Percentiles rank a stretch among this genome's conserved stretches.
phyloP scores from a whole-genome alignment of 768 basidiomycete species.

The Tricholoma saponaceum region DNA sequence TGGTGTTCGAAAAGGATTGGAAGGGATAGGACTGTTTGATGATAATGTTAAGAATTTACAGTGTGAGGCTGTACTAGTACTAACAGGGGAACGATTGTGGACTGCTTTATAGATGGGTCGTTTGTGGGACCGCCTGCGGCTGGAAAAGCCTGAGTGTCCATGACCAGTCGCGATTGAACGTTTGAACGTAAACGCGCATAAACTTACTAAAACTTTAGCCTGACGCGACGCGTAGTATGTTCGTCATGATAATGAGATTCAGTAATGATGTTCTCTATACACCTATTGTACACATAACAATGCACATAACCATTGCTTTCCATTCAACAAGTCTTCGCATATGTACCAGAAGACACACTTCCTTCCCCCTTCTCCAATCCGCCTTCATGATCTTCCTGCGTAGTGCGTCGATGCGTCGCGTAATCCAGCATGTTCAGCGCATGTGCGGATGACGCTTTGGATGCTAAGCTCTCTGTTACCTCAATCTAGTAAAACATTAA shows the following conservation, averaged over 20 bases:
- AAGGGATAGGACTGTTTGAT: constrained; percentile 18
- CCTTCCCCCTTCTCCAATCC: constrained; percentile 46
- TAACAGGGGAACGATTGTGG: background rate
- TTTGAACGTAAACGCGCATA: background rate
- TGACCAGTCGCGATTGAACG: background rate
- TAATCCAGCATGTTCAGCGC: constrained; percentile 42
- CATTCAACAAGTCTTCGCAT: constrained; percentile 59
- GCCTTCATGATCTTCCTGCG: constrained; percentile 38
- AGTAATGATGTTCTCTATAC: too few relatives aligned
- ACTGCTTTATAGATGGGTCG: background rate
- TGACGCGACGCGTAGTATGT: too few relatives aligned
- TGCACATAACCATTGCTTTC: background rate
- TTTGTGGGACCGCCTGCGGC: background rate
- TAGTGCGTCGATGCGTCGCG: constrained; percentile 19
- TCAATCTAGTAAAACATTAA: constrained; percentile 41
- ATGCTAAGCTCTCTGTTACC: constrained; percentile 54
- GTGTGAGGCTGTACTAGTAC: background rate
- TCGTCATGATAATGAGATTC: too few relatives aligned
- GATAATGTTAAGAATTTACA: background rate
- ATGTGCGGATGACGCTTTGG: constrained; percentile 44
- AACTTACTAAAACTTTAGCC: too few relatives aligned
- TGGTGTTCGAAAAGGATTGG: constrained; percentile 26
- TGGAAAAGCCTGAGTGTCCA: background rate
- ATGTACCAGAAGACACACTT: constrained; percentile 54
- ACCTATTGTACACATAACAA: background rate